Percentiles rank a stretch among this genome's conserved stretches.
These are phyloP conservation scores for Fabrea salina DNA, from an alignment of 169 alveolate genomes.

Conservation along the genomic window DNA sequence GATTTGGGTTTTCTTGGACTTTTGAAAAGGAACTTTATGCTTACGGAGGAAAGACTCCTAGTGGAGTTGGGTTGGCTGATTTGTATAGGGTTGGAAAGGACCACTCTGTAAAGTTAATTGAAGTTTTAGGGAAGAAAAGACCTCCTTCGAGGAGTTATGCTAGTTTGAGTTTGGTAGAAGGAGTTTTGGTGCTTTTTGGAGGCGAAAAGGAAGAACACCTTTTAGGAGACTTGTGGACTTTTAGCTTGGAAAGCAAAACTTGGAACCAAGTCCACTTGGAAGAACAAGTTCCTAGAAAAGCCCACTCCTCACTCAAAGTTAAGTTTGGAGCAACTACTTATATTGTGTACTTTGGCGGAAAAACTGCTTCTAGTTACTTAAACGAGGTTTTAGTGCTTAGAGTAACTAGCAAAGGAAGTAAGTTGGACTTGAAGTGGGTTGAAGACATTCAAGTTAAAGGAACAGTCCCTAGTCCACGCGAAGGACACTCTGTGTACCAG, in stretches of 20 bases:
- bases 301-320: background rate
- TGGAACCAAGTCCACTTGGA: background rate
- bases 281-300: background rate
- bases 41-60: background rate
- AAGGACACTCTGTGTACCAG: background rate
- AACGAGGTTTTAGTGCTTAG: background rate
- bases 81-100: background rate
- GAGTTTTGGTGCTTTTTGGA: background rate
- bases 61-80: background rate
- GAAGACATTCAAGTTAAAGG: background rate
- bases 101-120: background rate
- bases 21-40: background rate
- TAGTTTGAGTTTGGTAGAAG: background rate
- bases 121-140: background rate
- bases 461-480: background rate
- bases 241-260: background rate
- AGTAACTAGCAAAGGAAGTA: background rate
- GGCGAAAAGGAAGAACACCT: background rate
- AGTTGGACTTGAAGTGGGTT: background rate
- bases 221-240: background rate
- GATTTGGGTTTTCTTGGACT: slow-evolving; percentile 4
- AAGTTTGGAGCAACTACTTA: background rate
- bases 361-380: background rate
- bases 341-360: background rate
- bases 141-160: background rate